Conservation (phyloP, 345 rosid genomes). For the Acer yangbiense region DNA sequence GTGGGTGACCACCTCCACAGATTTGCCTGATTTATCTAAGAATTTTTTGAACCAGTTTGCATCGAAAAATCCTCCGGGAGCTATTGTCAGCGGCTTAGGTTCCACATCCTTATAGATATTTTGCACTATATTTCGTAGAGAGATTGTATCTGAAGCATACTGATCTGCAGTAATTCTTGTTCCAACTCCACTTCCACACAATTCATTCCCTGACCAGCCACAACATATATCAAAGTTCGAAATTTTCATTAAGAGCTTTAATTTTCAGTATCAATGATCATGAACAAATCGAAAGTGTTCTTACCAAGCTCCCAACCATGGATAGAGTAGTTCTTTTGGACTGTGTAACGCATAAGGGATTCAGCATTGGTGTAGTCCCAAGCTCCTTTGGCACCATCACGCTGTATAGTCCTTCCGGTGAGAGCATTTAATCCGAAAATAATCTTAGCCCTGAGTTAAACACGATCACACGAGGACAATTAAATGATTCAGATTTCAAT, state of each 20-base stretch:
- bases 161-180: constrained; percentile 68
- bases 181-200: constrained; percentile 83
- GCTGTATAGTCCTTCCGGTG: constrained; percentile 41
- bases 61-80: constrained; percentile 93
- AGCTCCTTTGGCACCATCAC: constrained; percentile 60
- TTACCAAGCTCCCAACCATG: constrained; percentile 91
- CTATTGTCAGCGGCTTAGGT: constrained; percentile 65
- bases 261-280: background rate
- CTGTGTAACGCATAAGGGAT: constrained; percentile 68
- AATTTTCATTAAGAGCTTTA: background rate
- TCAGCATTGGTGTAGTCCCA: constrained; percentile 79
- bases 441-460: constrained; percentile 61
- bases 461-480: background rate
- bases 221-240: background rate
- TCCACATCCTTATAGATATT: constrained; percentile 44
- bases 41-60: constrained; percentile 68
- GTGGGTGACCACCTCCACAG: constrained; percentile 65
- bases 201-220: constrained; percentile 69
- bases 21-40: constrained; percentile 47
- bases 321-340: constrained; percentile 47
- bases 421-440: constrained; percentile 85
- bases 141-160: constrained; percentile 69
- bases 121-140: constrained; percentile 51
- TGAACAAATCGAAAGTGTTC: constrained; percentile 1
- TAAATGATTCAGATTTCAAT: background rate